Evolutionary conservation across 2,329 filamentous ascomycete species (phyloP).

Genomic region (Amphichorda felina): DNA sequence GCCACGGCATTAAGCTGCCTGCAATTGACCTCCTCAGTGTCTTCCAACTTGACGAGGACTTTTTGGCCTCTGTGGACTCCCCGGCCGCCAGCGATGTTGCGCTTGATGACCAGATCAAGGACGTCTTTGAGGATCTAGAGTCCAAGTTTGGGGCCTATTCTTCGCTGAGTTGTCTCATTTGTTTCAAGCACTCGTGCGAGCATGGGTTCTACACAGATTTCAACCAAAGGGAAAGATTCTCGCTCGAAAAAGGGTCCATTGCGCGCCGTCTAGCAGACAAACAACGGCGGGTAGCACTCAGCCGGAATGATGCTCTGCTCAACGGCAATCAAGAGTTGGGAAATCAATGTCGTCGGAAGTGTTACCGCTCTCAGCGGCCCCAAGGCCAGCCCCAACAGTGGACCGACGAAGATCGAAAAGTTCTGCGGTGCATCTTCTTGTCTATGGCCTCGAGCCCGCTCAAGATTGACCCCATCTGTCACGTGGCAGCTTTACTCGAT

Average conservation of each 20-base stretch:
- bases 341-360: background rate
- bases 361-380: background rate
- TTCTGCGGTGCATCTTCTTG: slow-evolving; percentile 34
- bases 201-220: slow-evolving; percentile 47
- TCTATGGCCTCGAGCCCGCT: slow-evolving; percentile 28
- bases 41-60: background rate
- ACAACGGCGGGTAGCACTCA: background rate
- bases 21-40: slow-evolving; percentile 1
- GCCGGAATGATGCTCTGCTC: background rate
- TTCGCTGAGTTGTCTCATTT: slow-evolving; percentile 45
- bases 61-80: background rate
- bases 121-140: slow-evolving; percentile 1
- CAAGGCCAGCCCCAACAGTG: slow-evolving; percentile 18
- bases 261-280: slow-evolving; percentile 1
- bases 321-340: background rate
- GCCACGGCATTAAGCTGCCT: slow-evolving; percentile 1
- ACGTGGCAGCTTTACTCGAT: slow-evolving; percentile 35
- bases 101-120: background rate
- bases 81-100: background rate
- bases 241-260: slow-evolving; percentile 17
- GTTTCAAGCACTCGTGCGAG: slow-evolving; percentile 48
- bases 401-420: slow-evolving; percentile 34
- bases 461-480: slow-evolving; percentile 31
- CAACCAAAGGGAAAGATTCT: slow-evolving; percentile 40
- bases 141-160: slow-evolving; percentile 40